A percentile compares a stretch with the other conserved stretches of the same genome.
Evolutionary conservation across 306 rosid species (phyloP).

Genomic region (Cicer bijugum): DNA sequence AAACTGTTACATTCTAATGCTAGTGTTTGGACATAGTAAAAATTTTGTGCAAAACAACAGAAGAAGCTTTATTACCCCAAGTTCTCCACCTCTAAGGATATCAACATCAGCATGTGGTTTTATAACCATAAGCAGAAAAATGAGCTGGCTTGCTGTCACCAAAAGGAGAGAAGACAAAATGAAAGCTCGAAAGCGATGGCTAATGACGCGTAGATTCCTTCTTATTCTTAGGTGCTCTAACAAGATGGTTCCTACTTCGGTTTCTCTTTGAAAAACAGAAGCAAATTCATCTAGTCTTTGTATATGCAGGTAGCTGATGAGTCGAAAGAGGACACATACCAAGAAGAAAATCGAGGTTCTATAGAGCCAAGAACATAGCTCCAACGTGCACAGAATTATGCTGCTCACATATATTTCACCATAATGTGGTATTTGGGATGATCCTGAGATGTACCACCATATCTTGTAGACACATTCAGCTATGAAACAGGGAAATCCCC

Average conservation of each 20-base stretch:
- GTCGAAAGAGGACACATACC: slow-evolving; percentile 75
- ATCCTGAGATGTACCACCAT: slow-evolving; percentile 90
- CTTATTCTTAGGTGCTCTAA: slow-evolving; percentile 67
- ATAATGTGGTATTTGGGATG: slow-evolving; percentile 63
- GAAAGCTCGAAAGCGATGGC: slow-evolving; percentile 81
- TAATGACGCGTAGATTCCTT: slow-evolving; percentile 64
- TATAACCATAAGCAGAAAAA: slow-evolving; percentile 60
- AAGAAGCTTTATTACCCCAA: slow-evolving; percentile 59
- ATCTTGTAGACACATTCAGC: slow-evolving; percentile 75
- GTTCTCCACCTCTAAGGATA: slow-evolving; percentile 81
- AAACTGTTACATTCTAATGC: slow-evolving; percentile 27
- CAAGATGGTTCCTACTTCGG: slow-evolving; percentile 71
- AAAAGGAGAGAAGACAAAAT: slow-evolving; percentile 68
- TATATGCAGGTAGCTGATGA: slow-evolving; percentile 71
- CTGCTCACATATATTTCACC: slow-evolving; percentile 61
- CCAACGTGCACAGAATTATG: slow-evolving; percentile 57
- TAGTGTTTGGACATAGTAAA: slow-evolving; percentile 18
- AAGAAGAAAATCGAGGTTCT: slow-evolving; percentile 86
- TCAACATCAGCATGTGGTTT: slow-evolving; percentile 62
- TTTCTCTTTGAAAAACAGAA: slow-evolving; percentile 62
- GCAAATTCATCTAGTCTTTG: slow-evolving; percentile 73
- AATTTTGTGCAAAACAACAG: slow-evolving; percentile 3
- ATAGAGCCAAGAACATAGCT: slow-evolving; percentile 85
- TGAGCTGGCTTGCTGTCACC: slow-evolving; percentile 84
- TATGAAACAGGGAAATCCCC: slow-evolving; percentile 65